phyloP scores from a whole-genome alignment of 2,329 filamentous ascomycete genomes.

The Pseudogymnoascus pannorum region DNA sequence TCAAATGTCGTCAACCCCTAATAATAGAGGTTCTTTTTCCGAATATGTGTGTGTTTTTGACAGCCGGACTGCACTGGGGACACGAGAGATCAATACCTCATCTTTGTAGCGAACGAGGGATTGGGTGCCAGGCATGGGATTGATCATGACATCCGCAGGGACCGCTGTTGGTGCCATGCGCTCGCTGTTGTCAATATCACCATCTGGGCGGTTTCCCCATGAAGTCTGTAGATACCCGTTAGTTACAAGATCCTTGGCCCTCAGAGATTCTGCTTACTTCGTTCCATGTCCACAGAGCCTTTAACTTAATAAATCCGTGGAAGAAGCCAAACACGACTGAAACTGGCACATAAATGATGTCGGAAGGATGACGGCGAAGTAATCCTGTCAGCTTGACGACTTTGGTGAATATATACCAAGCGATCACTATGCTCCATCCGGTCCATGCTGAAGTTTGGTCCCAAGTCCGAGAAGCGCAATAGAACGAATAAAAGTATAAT shows the following conservation, averaged over 20 bases:
- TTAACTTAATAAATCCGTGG: slow-evolving; percentile 86
- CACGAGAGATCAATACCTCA: slow-evolving; percentile 24
- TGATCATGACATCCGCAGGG: slow-evolving; percentile 33
- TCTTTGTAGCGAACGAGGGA: slow-evolving; percentile 39
- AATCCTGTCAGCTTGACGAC: slow-evolving; percentile 84
- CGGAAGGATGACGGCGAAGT: slow-evolving; percentile 75
- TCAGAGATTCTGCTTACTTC: slow-evolving; percentile 51
- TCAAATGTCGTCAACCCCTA: not conserved
- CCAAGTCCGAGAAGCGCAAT: slow-evolving; percentile 60
- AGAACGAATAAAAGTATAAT: slow-evolving; percentile 61
- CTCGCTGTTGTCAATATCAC: slow-evolving; percentile 72
- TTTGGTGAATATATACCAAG: slow-evolving; percentile 84
- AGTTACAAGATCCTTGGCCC: slow-evolving; percentile 13
- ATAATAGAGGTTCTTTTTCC: not conserved
- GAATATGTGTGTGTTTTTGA: not conserved
- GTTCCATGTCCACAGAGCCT: slow-evolving; percentile 73
- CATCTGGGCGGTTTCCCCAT: slow-evolving; percentile 90
- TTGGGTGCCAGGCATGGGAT: slow-evolving; percentile 37
- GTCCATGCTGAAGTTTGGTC: slow-evolving; percentile 37
- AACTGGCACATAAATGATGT: slow-evolving; percentile 72
- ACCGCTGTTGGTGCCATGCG: slow-evolving; percentile 36
- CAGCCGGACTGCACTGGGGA: not conserved
- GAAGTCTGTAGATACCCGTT: slow-evolving; percentile 58
- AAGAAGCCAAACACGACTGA: slow-evolving; percentile 89
- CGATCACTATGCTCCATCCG: slow-evolving; percentile 28